A percentile compares a stretch with the other conserved stretches of the same genome.
Conservation (phyloP, 2,329 filamentous ascomycete species). For the Elsinoe necatrix region DNA sequence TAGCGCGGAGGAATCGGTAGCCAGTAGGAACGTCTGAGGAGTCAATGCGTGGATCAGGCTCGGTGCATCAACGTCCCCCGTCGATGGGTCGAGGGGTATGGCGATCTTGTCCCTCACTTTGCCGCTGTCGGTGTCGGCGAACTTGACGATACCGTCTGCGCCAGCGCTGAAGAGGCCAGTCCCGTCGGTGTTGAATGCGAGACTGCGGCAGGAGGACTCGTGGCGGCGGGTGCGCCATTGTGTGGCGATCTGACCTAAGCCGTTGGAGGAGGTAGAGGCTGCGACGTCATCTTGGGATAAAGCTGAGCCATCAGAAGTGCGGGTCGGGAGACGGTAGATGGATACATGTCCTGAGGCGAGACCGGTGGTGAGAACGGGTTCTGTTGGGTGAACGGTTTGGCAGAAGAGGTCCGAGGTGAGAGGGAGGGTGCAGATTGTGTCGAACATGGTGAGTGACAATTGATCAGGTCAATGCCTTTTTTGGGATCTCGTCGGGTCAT, state of each 20-base stretch:
- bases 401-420: constrained; percentile 80
- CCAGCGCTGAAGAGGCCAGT: constrained; percentile 54
- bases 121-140: constrained; percentile 50
- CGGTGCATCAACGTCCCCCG: constrained; percentile 56
- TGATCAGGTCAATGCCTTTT: not conserved
- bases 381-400: constrained; percentile 74
- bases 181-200: constrained; percentile 74
- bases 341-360: constrained; percentile 79
- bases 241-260: constrained; percentile 69
- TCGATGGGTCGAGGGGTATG: constrained; percentile 51
- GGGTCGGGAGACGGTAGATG: constrained; percentile 59
- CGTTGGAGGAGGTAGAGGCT: constrained; percentile 43
- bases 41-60: constrained; percentile 75
- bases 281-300: constrained; percentile 44
- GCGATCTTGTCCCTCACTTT: constrained; percentile 73
- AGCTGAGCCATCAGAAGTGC: constrained; percentile 31
- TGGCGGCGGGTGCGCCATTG: constrained; percentile 82
- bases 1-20: constrained; percentile 80
- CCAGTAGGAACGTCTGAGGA: constrained; percentile 78
- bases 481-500: not conserved
- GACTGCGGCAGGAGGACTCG: constrained; percentile 81
- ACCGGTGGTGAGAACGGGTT: constrained; percentile 79
- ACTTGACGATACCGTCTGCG: constrained; percentile 56
- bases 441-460: constrained; percentile 56
- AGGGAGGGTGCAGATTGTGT: constrained; percentile 84